Base-by-base conservation (phyloP, 129 eudicot species). In the Centrapalus pauciflorus region DNA sequence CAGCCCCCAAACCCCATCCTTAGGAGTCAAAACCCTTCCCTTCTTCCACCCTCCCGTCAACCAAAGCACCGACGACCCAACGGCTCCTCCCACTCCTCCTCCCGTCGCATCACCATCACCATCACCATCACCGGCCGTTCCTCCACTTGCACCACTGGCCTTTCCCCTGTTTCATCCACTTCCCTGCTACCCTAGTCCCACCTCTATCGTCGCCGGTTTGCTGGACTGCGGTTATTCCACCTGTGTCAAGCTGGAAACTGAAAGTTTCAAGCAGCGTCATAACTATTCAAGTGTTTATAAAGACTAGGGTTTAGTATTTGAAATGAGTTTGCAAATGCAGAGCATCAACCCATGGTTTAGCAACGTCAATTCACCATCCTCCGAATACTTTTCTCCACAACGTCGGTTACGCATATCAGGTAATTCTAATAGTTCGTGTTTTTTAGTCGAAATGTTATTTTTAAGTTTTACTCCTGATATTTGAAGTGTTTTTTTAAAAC, bases 301-400 rank as follows among this genome's bases (percentile, higher is more conserved):
- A 10, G 5, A 23, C 43, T 61, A 62, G 70, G 55, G 64, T 51
- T 72, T 70, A 56, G 23, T 70, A 35, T 68, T 14, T 27, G 33
- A 55, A 14, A 68, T 54, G 54, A 35, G 5, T 68, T 37, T 68
- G 67, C 76, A 71, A 71, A 71, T 71, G 69, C 76, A 71, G 76
- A 61, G 76, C 49, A 60, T 71, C 13, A 71, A 46, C 13, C 76
- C 76, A 19, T 60, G 69, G 37, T 59, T 60, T 46, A 60, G 52
- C 76, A 48, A 30, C 32, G 32, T 48, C 5, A 60, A 71, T 60
- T 60, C 61, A 23, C 12, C 67, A 9, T 21, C 38, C 17, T 50
- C 32, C 21, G 28, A 60, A 25, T 70, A 7, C 59, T 34, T 41
- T 70, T 27, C 30, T 56, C 56, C 24, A 38, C 45, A 28, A 8